Percentiles rank a stretch among this genome's conserved stretches.
These are phyloP conservation scores for Neurospora sublineolata DNA, from an alignment of 495 filamentous ascomycete species.

Conservation along the genomic window DNA sequence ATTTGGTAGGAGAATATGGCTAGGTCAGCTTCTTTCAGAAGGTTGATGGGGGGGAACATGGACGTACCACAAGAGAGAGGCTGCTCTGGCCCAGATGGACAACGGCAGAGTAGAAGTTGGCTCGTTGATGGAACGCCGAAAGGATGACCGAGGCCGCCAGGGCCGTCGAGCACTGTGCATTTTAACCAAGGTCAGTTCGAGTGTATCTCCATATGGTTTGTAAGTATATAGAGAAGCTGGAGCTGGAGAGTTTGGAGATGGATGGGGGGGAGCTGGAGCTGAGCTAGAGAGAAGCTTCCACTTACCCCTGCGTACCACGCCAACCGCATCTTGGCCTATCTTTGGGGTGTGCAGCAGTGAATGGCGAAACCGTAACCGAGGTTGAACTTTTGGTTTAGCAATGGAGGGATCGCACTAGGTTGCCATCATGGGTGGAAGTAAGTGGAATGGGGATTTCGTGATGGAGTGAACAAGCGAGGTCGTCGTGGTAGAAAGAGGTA, in stretches of 20 bases:
- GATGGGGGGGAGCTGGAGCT: neutral
- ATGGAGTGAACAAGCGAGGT: neutral
- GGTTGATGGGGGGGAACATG: neutral
- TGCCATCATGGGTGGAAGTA: neutral
- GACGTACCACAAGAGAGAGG: conserved; percentile 75
- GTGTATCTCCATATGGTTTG: neutral
- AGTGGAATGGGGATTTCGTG: neutral
- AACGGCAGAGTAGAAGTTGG: conserved; percentile 95
- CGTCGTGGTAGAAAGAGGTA: neutral
- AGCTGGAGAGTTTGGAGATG: neutral
- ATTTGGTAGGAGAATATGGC: neutral
- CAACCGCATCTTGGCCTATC: conserved; percentile 36
- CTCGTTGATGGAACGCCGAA: conserved; percentile 83
- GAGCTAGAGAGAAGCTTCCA: conserved; percentile 1
- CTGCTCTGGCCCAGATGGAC: conserved; percentile 94
- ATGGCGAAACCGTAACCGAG: neutral
- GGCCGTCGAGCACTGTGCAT: conserved; percentile 55
- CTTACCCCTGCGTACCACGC: conserved; percentile 48
- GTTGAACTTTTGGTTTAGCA: neutral
- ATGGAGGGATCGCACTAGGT: neutral
- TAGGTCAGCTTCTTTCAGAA: neutral
- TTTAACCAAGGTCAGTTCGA: conserved; percentile 7
- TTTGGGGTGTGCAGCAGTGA: neutral
- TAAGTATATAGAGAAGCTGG: neutral
- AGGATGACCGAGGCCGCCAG: conserved; percentile 73